Base-by-base conservation (phyloP, 129 eudicot species). In the Saussurea involucrata region DNA sequence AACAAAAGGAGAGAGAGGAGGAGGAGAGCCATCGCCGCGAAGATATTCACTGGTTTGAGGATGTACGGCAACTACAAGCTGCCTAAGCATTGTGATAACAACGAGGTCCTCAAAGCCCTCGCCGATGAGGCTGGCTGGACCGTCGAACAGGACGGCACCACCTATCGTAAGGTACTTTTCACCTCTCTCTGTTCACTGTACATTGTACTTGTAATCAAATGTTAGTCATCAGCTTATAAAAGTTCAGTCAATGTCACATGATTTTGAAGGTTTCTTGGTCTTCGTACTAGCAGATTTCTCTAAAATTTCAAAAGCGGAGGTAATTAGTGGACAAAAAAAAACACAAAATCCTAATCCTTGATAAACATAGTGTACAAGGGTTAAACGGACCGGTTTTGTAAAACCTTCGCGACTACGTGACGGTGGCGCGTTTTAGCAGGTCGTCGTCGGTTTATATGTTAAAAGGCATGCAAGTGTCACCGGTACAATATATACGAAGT, bases 101-200 rank as follows among this genome's bases (percentile, higher is more conserved):
- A 91, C 33, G 95, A 91, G 66, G 97, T 91, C 11, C 97, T 91
- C n/a, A 91, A 89, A 83, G 95, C 97, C 20, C 87, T 91, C 36
- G 88, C 92, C 53, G 74, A 77, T 77, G 95, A 91, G 68, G 97
- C 95, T 17, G 97, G 97, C 37, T 91, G 97, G 97, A 83, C 87
- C 76, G 97, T 91, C 28, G 97, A 91, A 76, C 87, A 76, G 25
- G 97, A 91, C 76, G 97, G 97, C 82, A 91, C 95, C 68, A 91
- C 97, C 27, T 91, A 91, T 57, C 90, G 97, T 46, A 91, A 89
- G 94, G 97, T 91, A 29, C 1, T 22, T 31, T 22, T 42, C 37
- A 11, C 2, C 24, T 32, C 61, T 68, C 60, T 13, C 60, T 44
- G 9, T 10, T 37, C 72, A 18, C 24, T 21, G 18, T 63, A 63